Conservation (phyloP, 805 yeast species). For the Metschnikowia sp. region DNA sequence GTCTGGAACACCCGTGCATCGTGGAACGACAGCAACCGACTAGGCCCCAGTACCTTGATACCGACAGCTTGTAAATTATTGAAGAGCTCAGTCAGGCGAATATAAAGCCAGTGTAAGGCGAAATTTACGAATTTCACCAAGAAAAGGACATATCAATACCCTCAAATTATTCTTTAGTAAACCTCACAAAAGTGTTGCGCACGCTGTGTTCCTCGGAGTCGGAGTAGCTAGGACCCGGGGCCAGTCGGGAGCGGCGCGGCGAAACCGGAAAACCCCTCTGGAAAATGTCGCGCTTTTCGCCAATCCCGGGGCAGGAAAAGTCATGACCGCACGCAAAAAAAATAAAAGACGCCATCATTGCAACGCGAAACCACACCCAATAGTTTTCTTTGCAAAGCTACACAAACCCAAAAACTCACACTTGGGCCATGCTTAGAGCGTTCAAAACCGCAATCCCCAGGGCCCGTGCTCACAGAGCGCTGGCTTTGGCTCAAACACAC, state of each 20-base stretch:
- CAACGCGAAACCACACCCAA: slow-evolving; percentile 1
- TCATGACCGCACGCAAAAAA: slow-evolving; percentile 1
- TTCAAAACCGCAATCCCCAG: slow-evolving; percentile 37
- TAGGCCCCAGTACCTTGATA: too few relatives aligned
- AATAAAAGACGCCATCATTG: neutral
- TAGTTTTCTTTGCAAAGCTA: slow-evolving; percentile 3
- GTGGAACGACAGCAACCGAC: neutral
- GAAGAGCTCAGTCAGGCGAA: too few relatives aligned
- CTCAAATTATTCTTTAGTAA: too few relatives aligned
- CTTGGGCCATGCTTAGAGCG: slow-evolving; percentile 39
- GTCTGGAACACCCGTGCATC: neutral
- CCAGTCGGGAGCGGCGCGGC: slow-evolving; percentile 7
- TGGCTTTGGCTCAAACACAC: slow-evolving; percentile 13
- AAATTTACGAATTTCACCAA: too few relatives aligned
- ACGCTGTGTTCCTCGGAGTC: neutral
- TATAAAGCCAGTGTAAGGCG: too few relatives aligned
- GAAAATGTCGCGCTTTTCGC: slow-evolving; percentile 8
- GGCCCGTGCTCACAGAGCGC: slow-evolving; percentile 30
- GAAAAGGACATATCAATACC: too few relatives aligned
- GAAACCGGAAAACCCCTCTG: neutral
- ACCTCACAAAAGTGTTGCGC: too few relatives aligned
- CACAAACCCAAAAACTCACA: neutral
- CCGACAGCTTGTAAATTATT: too few relatives aligned
- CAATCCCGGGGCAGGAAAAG: slow-evolving; percentile 13
- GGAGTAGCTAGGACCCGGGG: slow-evolving; percentile 1